Evolutionary conservation across 139 green algal species (phyloP).

Genomic region (Chlorella sorokiniana): DNA sequence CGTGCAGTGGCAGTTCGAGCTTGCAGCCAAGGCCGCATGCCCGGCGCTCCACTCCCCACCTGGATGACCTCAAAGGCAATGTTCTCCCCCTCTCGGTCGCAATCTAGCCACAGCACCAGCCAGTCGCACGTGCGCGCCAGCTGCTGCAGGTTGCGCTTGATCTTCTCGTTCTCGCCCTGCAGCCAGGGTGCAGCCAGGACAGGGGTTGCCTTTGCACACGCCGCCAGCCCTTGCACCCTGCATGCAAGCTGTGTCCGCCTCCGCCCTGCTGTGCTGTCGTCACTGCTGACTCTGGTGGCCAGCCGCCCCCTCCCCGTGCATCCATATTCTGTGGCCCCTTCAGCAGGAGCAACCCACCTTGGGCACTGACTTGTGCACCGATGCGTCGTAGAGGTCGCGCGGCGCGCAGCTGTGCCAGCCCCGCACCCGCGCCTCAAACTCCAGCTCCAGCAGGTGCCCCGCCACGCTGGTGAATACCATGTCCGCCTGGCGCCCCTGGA

Average conservation of each 20-base stretch:
- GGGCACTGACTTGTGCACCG: slow-evolving; percentile 68
- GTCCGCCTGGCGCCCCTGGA: slow-evolving; percentile 47
- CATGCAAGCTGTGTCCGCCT: too few relatives aligned
- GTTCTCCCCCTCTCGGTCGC: slow-evolving; percentile 97
- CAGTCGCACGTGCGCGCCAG: slow-evolving; percentile 66
- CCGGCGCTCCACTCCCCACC: slow-evolving; percentile 58
- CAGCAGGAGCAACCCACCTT: slow-evolving; percentile 42
- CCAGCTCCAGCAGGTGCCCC: slow-evolving; percentile 93
- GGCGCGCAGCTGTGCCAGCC: slow-evolving; percentile 68
- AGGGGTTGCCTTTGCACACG: too few relatives aligned
- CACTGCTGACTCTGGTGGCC: too few relatives aligned
- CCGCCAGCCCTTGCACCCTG: too few relatives aligned
- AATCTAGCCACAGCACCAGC: slow-evolving; percentile 98
- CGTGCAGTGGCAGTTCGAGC: too few relatives aligned
- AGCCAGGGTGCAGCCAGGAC: slow-evolving; percentile 31
- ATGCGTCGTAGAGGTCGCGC: slow-evolving; percentile 64
- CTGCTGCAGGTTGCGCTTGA: slow-evolving; percentile 80
- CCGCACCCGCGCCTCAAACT: slow-evolving; percentile 67
- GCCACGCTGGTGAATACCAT: slow-evolving; percentile 96
- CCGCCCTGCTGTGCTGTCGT: too few relatives aligned
- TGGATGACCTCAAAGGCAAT: slow-evolving; percentile 96
- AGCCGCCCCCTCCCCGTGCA: too few relatives aligned
- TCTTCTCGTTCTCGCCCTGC: slow-evolving; percentile 64
- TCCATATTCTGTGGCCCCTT: too few relatives aligned
- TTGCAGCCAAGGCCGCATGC: slow-evolving; percentile 55